Conservation (phyloP, 2,329 filamentous ascomycete genomes). For the Penicillium palitans region DNA sequence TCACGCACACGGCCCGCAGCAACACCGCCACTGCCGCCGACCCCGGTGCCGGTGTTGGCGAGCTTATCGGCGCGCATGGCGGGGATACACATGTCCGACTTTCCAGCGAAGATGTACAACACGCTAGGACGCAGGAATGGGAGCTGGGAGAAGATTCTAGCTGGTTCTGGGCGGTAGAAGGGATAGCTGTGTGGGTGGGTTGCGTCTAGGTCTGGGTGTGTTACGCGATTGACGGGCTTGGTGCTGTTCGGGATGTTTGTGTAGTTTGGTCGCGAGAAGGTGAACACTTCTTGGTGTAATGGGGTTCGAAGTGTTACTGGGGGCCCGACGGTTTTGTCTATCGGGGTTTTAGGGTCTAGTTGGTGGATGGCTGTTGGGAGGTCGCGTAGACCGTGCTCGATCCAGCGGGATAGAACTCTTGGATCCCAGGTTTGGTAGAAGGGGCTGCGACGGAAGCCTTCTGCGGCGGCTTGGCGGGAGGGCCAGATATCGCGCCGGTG, state of each 20-base stretch:
- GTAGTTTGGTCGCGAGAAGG: conserved; percentile 50
- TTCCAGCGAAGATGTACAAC: conserved; percentile 48
- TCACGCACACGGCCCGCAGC: conserved; percentile 68
- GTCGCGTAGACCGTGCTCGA: conserved; percentile 72
- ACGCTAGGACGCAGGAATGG: conserved; percentile 48
- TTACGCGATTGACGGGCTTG: conserved; percentile 42
- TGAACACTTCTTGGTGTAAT: conserved; percentile 78
- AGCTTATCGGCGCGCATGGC: conserved; percentile 45
- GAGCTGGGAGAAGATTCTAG: conserved; percentile 41
- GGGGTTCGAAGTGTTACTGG: conserved; percentile 72
- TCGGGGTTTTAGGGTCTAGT: conserved; percentile 21
- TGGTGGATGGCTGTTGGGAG: conserved; percentile 60
- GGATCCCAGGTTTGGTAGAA: conserved; percentile 85
- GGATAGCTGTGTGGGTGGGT: conserved; percentile 33
- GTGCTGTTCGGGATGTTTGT: conserved; percentile 58
- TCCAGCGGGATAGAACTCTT: conserved; percentile 73
- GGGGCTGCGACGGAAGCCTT: conserved; percentile 64
- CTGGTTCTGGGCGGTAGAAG: conserved; percentile 48
- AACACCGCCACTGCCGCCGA: conserved; percentile 54
- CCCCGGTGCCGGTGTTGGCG: conserved; percentile 39
- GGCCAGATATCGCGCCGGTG: conserved; percentile 80
- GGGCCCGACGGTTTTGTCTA: conserved; percentile 29
- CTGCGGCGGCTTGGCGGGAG: conserved; percentile 66
- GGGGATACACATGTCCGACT: conserved; percentile 44
- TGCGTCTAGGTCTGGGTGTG: conserved; percentile 49